Conservation (phyloP, 345 rosid genomes). For the Syzygium aromaticum region DNA sequence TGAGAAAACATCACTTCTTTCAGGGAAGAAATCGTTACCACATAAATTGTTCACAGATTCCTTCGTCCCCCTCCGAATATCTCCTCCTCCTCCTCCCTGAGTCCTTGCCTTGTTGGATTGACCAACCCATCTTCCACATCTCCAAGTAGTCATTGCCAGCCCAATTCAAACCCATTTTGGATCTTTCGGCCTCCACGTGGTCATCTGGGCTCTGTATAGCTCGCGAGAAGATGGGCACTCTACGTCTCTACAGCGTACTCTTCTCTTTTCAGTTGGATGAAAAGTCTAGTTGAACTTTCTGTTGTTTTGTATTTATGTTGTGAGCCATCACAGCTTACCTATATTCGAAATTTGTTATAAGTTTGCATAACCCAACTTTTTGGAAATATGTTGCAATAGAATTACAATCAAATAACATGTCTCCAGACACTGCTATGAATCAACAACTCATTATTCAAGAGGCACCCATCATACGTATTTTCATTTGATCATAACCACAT, state of each 20-base stretch:
- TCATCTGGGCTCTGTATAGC: background rate
- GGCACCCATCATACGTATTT: background rate
- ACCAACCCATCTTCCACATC: background rate
- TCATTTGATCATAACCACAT: background rate
- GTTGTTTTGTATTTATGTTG: background rate
- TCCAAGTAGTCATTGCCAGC: background rate
- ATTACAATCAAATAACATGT: background rate
- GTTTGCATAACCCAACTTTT: no score
- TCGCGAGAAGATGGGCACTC: background rate
- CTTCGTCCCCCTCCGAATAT: background rate
- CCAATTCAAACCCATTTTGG: background rate
- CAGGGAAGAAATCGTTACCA: slow-evolving; percentile 15
- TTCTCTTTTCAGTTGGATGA: background rate
- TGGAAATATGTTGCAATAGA: no score
- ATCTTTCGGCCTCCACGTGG: background rate
- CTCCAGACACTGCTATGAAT: background rate
- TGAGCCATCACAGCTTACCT: background rate
- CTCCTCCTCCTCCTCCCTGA: background rate
- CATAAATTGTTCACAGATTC: slow-evolving; percentile 1
- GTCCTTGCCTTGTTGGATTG: background rate
- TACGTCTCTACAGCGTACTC: background rate
- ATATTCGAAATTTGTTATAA: background rate
- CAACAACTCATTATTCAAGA: background rate
- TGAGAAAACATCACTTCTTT: background rate
- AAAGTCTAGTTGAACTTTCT: background rate